Percentiles rank a stretch among this genome's conserved stretches.
Evolutionary conservation across 2,329 filamentous ascomycete species (phyloP).

Genomic region (Monosporascus cannonballus): DNA sequence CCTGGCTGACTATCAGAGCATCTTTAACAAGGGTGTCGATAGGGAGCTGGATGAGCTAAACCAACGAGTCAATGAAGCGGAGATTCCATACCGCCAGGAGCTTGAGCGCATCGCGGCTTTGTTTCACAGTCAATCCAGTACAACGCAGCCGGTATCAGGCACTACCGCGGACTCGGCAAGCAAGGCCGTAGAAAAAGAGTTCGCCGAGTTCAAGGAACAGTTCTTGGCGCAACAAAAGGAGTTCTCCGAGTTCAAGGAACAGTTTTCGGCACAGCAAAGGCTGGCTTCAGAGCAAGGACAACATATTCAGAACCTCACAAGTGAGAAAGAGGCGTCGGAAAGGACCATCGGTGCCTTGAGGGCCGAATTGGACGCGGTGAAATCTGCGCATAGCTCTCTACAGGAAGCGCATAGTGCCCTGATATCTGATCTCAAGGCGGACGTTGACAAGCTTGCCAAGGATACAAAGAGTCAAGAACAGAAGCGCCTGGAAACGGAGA

Average conservation of each 20-base stretch:
- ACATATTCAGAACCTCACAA: neutral
- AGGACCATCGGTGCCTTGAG: neutral
- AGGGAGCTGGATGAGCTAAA: constrained; percentile 11
- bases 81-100: constrained; percentile 8
- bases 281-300: constrained; percentile 11
- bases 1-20: constrained; percentile 12
- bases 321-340: neutral
- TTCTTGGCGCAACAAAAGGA: constrained; percentile 8
- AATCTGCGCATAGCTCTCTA: neutral
- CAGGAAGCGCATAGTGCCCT: neutral
- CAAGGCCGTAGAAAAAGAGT: constrained; percentile 14
- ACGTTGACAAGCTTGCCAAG: neutral
- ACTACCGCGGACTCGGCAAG: constrained; percentile 8
- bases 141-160: constrained; percentile 2
- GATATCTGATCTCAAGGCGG: neutral
- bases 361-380: neutral
- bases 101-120: constrained; percentile 12
- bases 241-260: constrained; percentile 12
- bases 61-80: constrained; percentile 8
- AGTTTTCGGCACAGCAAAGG: constrained; percentile 5
- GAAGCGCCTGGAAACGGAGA: neutral
- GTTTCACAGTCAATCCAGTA: constrained; percentile 2
- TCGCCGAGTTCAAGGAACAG: constrained; percentile 12
- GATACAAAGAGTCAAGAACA: neutral
- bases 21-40: constrained; percentile 9